phyloP scores from a whole-genome alignment of 2,329 filamentous ascomycete species.

The Clonostachys solani region DNA sequence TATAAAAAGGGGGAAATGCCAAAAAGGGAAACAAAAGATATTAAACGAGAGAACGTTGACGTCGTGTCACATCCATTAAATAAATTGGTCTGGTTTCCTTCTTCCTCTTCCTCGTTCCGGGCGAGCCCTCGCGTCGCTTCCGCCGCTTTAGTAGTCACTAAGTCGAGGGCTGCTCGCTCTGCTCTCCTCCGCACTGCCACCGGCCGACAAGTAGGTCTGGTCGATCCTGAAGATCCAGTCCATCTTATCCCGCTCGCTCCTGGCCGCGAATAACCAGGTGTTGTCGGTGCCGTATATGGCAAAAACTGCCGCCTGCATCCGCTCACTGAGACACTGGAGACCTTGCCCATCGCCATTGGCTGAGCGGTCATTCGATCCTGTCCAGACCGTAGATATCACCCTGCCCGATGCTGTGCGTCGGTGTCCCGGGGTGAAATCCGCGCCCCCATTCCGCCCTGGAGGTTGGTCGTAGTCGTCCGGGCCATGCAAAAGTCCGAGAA shows the following conservation, averaged over 20 bases:
- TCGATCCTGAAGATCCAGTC: constrained; percentile 98
- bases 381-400: constrained; percentile 52
- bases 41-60: background rate
- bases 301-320: constrained; percentile 73
- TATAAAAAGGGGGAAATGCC: background rate
- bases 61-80: constrained; percentile 4
- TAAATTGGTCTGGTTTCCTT: background rate
- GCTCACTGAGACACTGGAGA: constrained; percentile 49
- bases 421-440: constrained; percentile 39
- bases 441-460: constrained; percentile 18
- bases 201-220: constrained; percentile 60
- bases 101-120: background rate
- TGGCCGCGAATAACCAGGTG: constrained; percentile 89
- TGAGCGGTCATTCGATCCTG: constrained; percentile 27
- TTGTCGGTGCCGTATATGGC: constrained; percentile 93
- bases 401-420: constrained; percentile 45
- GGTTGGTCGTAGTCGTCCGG: constrained; percentile 28
- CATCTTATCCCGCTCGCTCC: constrained; percentile 86
- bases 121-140: background rate
- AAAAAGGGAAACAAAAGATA: background rate
- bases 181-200: constrained; percentile 31
- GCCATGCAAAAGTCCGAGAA: constrained; percentile 69
- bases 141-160: constrained; percentile 14
- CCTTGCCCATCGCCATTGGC: constrained; percentile 23
- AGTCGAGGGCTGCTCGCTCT: constrained; percentile 26